Percentiles rank a stretch among this genome's conserved stretches.
Evolutionary conservation across 2,329 filamentous ascomycete species (phyloP).

Genomic region (Colletotrichum spaethianum): DNA sequence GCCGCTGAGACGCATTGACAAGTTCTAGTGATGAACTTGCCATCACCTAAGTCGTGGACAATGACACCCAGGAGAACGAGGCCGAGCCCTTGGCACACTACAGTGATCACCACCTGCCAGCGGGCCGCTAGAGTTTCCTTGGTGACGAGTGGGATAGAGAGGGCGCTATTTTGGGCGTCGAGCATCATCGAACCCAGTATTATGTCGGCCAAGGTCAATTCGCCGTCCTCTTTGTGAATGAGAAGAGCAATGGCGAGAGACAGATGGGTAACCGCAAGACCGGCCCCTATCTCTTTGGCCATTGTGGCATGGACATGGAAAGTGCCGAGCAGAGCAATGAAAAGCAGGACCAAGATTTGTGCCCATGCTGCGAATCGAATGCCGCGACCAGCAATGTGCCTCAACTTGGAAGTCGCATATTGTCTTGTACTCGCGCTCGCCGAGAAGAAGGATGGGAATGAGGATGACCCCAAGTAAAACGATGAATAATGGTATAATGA

Average conservation of each 20-base stretch:
- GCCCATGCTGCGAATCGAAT: conserved; percentile 14
- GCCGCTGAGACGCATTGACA: background rate
- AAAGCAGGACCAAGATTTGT: conserved; percentile 5
- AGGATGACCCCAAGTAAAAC: background rate
- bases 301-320: conserved; percentile 1
- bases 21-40: too few species aligned
- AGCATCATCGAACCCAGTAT: conserved; percentile 22
- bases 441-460: background rate
- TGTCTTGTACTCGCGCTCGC: background rate
- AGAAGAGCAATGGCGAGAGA: conserved; percentile 17
- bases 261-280: background rate
- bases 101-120: conserved; percentile 7
- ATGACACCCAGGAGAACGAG: background rate
- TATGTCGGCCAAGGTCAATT: background rate
- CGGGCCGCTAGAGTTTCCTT: conserved; percentile 8
- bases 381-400: background rate
- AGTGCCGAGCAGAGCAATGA: conserved; percentile 3
- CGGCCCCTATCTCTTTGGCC: conserved; percentile 16
- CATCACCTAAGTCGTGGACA: background rate
- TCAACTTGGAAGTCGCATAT: background rate
- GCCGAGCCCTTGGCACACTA: conserved; percentile 2
- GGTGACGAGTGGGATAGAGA: background rate
- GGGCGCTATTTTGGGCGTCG: conserved; percentile 18
- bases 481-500: background rate
- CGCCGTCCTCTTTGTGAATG: background rate